Percentiles rank a stretch among this genome's conserved stretches.
Evolutionary conservation across 208 protist species (phyloP).

Genomic region (Willaertia magna): DNA sequence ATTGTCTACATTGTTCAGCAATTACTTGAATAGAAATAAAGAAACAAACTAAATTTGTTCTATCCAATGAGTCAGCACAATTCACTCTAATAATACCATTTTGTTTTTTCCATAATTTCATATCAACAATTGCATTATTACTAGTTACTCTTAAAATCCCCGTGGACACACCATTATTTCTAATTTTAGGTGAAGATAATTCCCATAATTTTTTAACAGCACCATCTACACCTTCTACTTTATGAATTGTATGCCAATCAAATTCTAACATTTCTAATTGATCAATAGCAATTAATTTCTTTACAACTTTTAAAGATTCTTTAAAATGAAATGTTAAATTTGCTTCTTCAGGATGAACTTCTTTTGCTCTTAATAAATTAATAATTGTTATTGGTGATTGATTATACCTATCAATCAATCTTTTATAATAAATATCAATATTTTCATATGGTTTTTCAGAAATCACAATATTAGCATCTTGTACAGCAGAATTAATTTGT

Average conservation of each 20-base stretch:
- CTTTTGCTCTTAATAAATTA: slow-evolving; percentile 4
- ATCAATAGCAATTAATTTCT: slow-evolving; percentile 8
- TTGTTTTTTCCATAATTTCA: slow-evolving; percentile 34
- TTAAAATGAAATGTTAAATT: slow-evolving; percentile 10
- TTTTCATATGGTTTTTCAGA: neutral
- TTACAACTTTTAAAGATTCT: slow-evolving; percentile 15
- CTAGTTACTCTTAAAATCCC: neutral
- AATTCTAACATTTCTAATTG: slow-evolving; percentile 33
- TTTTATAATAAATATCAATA: neutral
- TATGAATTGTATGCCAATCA: slow-evolving; percentile 25
- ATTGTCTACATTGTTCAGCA: neutral
- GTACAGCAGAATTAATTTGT: neutral
- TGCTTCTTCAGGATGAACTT: slow-evolving; percentile 19
- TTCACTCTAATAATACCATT: slow-evolving; percentile 80
- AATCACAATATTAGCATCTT: slow-evolving; percentile 2
- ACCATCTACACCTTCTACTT: neutral
- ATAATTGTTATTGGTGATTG: neutral
- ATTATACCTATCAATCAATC: neutral
- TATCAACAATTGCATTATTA: neutral
- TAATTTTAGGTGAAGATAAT: neutral
- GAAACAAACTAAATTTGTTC: slow-evolving; percentile 75
- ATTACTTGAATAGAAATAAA: neutral
- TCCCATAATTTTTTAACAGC: neutral
- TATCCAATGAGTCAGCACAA: slow-evolving; percentile 92
- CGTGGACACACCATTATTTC: neutral